These are phyloP conservation scores for Fistulinella prunicolor DNA, from an alignment of 768 basidiomycete species.

Conservation along the genomic window DNA sequence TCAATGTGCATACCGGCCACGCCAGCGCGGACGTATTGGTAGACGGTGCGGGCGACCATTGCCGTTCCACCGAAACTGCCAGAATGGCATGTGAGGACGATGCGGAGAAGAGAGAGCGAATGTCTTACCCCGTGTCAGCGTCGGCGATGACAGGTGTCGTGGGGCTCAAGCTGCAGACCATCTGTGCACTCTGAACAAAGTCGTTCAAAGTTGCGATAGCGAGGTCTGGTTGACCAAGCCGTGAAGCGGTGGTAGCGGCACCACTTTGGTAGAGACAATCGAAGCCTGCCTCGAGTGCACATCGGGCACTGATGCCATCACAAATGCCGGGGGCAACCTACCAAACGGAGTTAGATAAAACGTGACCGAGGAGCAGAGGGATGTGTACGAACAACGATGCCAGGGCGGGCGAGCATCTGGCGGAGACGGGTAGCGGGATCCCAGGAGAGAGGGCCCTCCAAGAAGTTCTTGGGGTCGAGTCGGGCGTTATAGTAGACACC, in stretches of 20 bases:
- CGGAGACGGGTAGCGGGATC: constrained; percentile 72
- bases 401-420: constrained; percentile 66
- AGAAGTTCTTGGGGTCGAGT: constrained; percentile 63
- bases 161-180: constrained; percentile 66
- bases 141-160: constrained; percentile 73
- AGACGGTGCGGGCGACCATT: constrained; percentile 73
- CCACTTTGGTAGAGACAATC: constrained; percentile 78
- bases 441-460: constrained; percentile 64
- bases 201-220: constrained; percentile 78
- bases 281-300: constrained; percentile 78
- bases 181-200: constrained; percentile 67
- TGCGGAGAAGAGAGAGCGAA: background rate
- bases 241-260: constrained; percentile 77
- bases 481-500: constrained; percentile 62
- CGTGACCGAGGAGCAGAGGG: background rate
- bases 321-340: constrained; percentile 78
- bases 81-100: constrained; percentile 8
- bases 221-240: constrained; percentile 74
- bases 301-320: constrained; percentile 76
- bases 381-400: constrained; percentile 61
- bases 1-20: constrained; percentile 78
- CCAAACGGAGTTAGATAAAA: background rate
- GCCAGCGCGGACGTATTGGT: constrained; percentile 65
- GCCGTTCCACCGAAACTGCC: constrained; percentile 65
- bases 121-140: constrained; percentile 66